These are phyloP conservation scores for Cryphonectria parasitica DNA, from an alignment of 2,329 filamentous ascomycete genomes.

Conservation along the genomic window DNA sequence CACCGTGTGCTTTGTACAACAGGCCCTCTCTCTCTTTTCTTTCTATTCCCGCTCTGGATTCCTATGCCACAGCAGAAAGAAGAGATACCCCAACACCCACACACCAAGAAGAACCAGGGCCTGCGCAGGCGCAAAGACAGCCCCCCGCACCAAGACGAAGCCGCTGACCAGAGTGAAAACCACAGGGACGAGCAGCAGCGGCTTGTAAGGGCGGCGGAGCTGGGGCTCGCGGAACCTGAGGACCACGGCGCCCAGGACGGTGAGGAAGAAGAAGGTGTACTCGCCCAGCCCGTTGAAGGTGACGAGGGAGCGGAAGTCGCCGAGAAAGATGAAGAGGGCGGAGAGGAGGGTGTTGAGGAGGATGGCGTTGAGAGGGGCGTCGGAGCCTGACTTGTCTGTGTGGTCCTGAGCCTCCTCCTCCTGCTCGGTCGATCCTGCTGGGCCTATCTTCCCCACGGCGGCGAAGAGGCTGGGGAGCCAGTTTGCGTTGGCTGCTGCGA, in stretches of 20 bases:
- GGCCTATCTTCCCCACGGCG: constrained; percentile 49
- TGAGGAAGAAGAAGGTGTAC: constrained; percentile 68
- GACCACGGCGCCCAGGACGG: constrained; percentile 61
- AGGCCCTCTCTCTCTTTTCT: too few species aligned
- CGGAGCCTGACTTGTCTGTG: constrained; percentile 38
- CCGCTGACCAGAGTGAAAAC: constrained; percentile 62
- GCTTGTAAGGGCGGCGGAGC: constrained; percentile 60
- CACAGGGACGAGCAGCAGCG: constrained; percentile 52
- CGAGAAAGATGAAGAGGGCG: constrained; percentile 61
- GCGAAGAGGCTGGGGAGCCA: constrained; percentile 55
- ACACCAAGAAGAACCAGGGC: constrained; percentile 56
- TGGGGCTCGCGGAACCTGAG: constrained; percentile 60
- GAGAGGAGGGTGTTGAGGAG: constrained; percentile 54
- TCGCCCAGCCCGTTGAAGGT: constrained; percentile 64
- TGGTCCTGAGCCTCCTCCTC: constrained; percentile 9
- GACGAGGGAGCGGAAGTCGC: constrained; percentile 63
- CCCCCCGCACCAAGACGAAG: constrained; percentile 62
- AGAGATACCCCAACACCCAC: constrained; percentile 52
- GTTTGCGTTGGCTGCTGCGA: constrained; percentile 57
- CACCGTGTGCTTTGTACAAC: too few species aligned
- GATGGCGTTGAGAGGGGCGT: constrained; percentile 59
- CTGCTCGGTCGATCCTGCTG: constrained; percentile 25
- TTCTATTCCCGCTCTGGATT: background rate
- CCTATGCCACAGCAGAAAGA: constrained; percentile 40
- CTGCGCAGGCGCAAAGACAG: constrained; percentile 60